Evolutionary conservation across 345 rosid genomes (phyloP).

Genomic region (Eucalyptus camaldulensis): DNA sequence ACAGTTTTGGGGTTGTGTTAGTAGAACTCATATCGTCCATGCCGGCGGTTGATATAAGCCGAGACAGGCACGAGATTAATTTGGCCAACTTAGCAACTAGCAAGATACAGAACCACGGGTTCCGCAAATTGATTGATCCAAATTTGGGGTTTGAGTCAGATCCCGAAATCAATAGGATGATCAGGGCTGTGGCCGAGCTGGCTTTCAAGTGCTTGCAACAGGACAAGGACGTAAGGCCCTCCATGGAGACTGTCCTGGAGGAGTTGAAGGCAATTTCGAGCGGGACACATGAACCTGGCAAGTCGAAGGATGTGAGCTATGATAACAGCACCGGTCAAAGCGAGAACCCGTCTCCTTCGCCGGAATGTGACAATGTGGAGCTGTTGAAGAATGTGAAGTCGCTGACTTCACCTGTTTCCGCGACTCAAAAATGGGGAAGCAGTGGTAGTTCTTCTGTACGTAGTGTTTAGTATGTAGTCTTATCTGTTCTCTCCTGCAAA

Average conservation of each 20-base stretch:
- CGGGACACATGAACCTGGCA: background rate
- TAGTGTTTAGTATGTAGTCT: background rate
- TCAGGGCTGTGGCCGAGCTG: background rate
- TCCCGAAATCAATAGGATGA: background rate
- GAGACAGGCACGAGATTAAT: background rate
- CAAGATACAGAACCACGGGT: background rate
- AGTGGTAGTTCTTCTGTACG: background rate
- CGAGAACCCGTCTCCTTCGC: background rate
- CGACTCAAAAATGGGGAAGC: background rate
- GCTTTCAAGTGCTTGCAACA: background rate
- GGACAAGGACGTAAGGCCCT: background rate
- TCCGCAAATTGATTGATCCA: too few relatives aligned
- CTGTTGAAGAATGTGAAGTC: background rate
- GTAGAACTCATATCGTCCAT: background rate
- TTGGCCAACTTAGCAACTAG: background rate
- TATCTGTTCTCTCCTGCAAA: too few relatives aligned
- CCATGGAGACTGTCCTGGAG: background rate
- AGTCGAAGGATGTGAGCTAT: background rate
- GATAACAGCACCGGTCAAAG: background rate
- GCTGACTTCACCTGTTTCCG: background rate
- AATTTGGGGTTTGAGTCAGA: background rate
- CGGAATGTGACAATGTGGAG: background rate
- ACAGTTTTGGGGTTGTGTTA: background rate
- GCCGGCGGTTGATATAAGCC: background rate
- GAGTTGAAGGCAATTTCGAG: background rate